Evolutionary conservation across 192 early-diverging fungal species (phyloP), one percentile per base, ranked within the genome.

Genomic region (Bifiguratus adelaidae): DNA sequence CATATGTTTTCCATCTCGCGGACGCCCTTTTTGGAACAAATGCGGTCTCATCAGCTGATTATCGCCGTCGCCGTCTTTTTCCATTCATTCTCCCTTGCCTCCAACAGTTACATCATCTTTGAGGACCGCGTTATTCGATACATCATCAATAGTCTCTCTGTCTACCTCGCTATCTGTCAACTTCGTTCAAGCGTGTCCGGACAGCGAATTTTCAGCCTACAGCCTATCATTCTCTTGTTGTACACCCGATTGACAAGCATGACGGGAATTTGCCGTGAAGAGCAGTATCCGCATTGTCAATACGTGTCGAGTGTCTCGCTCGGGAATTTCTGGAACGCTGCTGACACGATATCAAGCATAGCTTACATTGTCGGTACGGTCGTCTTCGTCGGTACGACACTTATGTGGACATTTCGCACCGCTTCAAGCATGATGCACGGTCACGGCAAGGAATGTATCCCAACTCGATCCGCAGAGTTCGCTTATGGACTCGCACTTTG

Each of bases 61-160:
- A 25, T 56, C 8, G n/a, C 52, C 9, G 9, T 48, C 1, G 22
- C 53, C 1, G 24, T 70, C 19, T 38, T 78, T 21, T 37, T 77
- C 11, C 83, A 87, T 48, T 67, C 72, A 9, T 53, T 81, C 28
- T 73, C 77, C 0, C 84, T 89, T 35, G 79, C 76, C 0, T 95
- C 92, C 5, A 91, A 98, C 65, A 91, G 86, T 53, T 94, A 84
- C 53, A 92, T 88, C 1, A 73, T 95, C 24, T 81, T 71, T 70
- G 92, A 98, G 65, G 91, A 95, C 51, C 63, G 70, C 27, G 70
- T 86, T 19, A 72, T 79, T 13, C 55, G 73, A 0, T 83, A 79
- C 52, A 59, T 89, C 12, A 41, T 81, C 4, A 81, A 85, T 43
- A 27, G 29, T 11, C 20, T 42, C 33, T 27, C 57, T 19, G 25